Conservation (phyloP, 1,284 basidiomycete species). For the Malassezia yamatoensis region DNA sequence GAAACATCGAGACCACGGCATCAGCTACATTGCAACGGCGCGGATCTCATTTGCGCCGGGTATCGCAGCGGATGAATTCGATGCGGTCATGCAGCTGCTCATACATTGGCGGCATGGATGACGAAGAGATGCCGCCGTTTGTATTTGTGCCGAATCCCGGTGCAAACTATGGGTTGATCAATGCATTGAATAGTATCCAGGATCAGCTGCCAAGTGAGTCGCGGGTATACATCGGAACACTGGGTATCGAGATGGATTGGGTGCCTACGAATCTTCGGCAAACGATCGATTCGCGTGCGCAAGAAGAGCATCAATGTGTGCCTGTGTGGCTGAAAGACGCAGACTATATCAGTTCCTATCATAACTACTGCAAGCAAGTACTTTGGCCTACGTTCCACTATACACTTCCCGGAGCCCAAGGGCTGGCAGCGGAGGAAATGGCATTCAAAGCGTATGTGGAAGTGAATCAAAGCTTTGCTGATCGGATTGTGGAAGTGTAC, state of each 20-base stretch:
- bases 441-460: constrained; percentile 68
- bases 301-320: constrained; percentile 55
- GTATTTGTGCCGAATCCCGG: constrained; percentile 41
- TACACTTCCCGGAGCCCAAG: constrained; percentile 70
- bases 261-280: constrained; percentile 46
- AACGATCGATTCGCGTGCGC: constrained; percentile 58
- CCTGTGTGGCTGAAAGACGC: constrained; percentile 65
- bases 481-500: constrained; percentile 62
- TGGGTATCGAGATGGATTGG: constrained; percentile 35
- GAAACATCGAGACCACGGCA: neutral
- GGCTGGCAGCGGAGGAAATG: constrained; percentile 64
- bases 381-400: constrained; percentile 81
- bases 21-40: neutral
- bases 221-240: constrained; percentile 41
- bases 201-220: constrained; percentile 29
- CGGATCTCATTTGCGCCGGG: neutral
- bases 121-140: constrained; percentile 10
- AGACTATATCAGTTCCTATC: constrained; percentile 63
- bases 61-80: neutral
- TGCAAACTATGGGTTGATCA: constrained; percentile 45
- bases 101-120: neutral
- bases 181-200: constrained; percentile 40
- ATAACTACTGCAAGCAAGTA: constrained; percentile 80
- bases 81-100: constrained; percentile 1
- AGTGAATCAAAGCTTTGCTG: constrained; percentile 73